Evolutionary conservation across 75 land plant species (phyloP).

Genomic region (Cunninghamia lanceolata): DNA sequence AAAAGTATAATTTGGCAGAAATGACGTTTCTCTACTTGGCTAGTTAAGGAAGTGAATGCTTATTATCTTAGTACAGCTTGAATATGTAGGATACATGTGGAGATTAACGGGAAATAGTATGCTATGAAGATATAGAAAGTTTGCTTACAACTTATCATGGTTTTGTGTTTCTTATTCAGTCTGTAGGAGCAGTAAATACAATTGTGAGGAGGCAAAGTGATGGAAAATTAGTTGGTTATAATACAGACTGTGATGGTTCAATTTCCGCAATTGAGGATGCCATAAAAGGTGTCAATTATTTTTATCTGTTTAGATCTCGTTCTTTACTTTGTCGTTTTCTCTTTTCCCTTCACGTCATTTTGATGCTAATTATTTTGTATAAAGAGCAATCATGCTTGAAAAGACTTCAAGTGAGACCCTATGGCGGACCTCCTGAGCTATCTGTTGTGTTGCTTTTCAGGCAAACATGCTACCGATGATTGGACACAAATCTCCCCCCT

Average conservation of each 20-base stretch:
- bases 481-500: conserved; percentile 47
- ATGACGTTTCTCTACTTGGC: background rate
- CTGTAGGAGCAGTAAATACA: conserved; percentile 96
- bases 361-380: background rate
- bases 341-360: background rate
- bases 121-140: background rate
- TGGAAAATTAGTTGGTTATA: conserved; percentile 90
- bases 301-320: background rate
- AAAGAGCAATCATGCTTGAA: background rate
- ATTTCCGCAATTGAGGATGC: conserved; percentile 91
- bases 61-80: background rate
- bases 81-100: background rate
- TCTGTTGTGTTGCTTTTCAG: background rate
- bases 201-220: conserved; percentile 63
- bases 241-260: conserved; percentile 91
- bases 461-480: background rate
- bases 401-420: background rate
- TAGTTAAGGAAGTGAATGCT: background rate
- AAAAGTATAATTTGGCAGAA: background rate
- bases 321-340: background rate
- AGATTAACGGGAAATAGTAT: background rate
- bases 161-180: conserved; percentile 37
- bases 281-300: conserved; percentile 38
- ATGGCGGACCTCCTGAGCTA: background rate
- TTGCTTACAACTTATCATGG: background rate